Base-by-base conservation (phyloP, 441 rosid species). In the Gossypium aridum region DNA sequence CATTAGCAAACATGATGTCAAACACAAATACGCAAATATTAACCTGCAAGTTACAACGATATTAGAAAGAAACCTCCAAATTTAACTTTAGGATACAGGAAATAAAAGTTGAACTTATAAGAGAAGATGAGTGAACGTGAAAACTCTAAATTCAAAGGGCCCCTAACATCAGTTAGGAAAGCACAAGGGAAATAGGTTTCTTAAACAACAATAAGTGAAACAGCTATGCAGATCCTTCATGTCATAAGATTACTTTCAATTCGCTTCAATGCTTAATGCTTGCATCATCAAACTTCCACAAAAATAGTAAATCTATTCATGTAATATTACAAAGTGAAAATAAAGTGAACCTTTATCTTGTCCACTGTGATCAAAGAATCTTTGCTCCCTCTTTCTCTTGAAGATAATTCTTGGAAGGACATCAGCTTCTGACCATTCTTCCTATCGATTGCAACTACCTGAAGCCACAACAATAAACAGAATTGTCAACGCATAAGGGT, bases 371-470 rank as follows among this genome's bases (percentile, higher is more conserved):
- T 69, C 62, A 79, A 78, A 65, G 87, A 87, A 79, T 85, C 88
- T 87, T 85, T 91, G 74, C 95, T 76, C 75, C 98, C 98, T 82
- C 95, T 87, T 81, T 89, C 92, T 83, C 97, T 90, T 55, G 94
- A 88, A 59, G 97, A 92, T 72, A 94, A 84, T 79, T 94, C 97
- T 83, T 94, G 98, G 80, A 94, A 94, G 77, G 98, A 89, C 98
- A 91, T 88, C 70, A 94, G 82, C 87, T 89, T 91, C 80, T 79
- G 78, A 61, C 84, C 87, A 82, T 90, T 91, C 78, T 84, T 88
- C 85, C 95, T 85, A 86, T 92, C 92, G 73, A 87, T 81, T 74
- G 97, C 97, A 81, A 92, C 98, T 55, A 92, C 93, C 98, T 92
- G 82, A 78, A 80, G 45, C 56, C 77, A 74, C 68, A 78, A 60